Evolutionary conservation across 768 basidiomycete species (phyloP).

Genomic region (Suillus weaverae): DNA sequence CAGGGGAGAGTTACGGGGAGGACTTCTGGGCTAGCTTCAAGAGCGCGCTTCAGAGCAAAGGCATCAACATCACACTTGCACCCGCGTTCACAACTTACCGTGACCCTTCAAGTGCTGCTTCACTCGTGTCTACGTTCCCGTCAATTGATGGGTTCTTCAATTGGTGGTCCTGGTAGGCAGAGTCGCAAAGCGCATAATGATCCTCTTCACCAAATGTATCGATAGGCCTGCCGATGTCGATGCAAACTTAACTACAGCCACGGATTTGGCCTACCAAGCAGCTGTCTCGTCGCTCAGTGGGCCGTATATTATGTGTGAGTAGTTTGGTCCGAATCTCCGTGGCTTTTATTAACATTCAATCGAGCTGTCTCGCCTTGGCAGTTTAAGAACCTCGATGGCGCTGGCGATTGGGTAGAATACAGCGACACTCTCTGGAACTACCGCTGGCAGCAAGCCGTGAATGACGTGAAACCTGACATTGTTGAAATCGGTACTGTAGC

Average conservation of each 20-base stretch:
- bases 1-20: slow-evolving; percentile 36
- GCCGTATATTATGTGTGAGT: slow-evolving; percentile 32
- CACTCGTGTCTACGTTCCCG: slow-evolving; percentile 23
- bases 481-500: slow-evolving; percentile 23
- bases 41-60: slow-evolving; percentile 12
- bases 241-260: slow-evolving; percentile 23
- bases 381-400: slow-evolving; percentile 20
- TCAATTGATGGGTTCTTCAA: slow-evolving; percentile 34
- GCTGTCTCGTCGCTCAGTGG: slow-evolving; percentile 21
- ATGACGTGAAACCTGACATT: slow-evolving; percentile 26
- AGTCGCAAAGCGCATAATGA: not conserved
- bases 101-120: slow-evolving; percentile 19
- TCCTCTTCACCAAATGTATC: slow-evolving; percentile 6
- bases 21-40: slow-evolving; percentile 23
- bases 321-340: not conserved
- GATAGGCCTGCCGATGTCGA: slow-evolving; percentile 23
- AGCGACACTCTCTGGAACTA: slow-evolving; percentile 29
- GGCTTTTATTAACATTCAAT: not conserved
- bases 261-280: slow-evolving; percentile 28
- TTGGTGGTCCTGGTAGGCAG: slow-evolving; percentile 34
- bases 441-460: slow-evolving; percentile 28
- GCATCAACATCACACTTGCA: slow-evolving; percentile 32
- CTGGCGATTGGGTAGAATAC: slow-evolving; percentile 23
- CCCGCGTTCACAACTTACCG: slow-evolving; percentile 33
- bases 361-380: slow-evolving; percentile 24